phyloP scores from a whole-genome alignment of 371 early-diverging fungal species.

The Thermomucor indicae-seudaticae region DNA sequence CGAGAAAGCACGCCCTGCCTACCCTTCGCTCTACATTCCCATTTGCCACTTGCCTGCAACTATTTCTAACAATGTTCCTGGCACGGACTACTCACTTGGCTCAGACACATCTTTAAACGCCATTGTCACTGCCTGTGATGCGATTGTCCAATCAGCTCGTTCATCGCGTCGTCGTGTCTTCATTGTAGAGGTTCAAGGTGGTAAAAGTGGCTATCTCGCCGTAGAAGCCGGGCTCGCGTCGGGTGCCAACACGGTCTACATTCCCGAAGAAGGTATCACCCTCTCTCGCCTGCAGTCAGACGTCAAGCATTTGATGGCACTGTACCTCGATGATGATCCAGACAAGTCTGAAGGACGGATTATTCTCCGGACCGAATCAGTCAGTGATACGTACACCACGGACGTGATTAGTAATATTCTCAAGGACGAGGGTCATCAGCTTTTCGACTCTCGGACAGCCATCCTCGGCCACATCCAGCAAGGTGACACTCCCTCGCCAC shows the following conservation, averaged over 20 bases:
- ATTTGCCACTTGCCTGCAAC: conserved; percentile 96
- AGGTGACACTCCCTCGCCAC: conserved; percentile 93
- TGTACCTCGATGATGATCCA: conserved; percentile 72
- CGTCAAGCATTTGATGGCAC: conserved; percentile 70
- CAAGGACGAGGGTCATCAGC: conserved; percentile 84
- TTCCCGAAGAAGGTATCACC: conserved; percentile 92
- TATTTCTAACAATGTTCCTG: conserved; percentile 98
- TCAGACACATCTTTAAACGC: conserved; percentile 97
- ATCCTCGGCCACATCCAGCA: conserved; percentile 97
- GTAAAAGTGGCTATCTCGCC: conserved; percentile 95
- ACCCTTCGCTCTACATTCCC: conserved; percentile 90
- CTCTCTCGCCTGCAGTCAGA: conserved; percentile 81
- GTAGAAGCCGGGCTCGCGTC: conserved; percentile 87
- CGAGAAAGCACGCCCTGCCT: conserved; percentile 63
- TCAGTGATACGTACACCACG: conserved; percentile 85
- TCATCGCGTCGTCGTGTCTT: conserved; percentile 94
- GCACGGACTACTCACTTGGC: conserved; percentile 95
- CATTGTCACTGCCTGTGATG: conserved; percentile 92
- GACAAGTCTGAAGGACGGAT: conserved; percentile 46
- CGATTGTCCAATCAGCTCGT: conserved; percentile 88
- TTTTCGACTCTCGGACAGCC: conserved; percentile 91
- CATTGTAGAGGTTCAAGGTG: conserved; percentile 98
- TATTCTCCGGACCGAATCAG: conserved; percentile 73
- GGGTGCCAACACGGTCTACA: conserved; percentile 95
- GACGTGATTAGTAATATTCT: conserved; percentile 91